phyloP scores from a whole-genome alignment of 768 basidiomycete species.

The Trametes punicea region DNA sequence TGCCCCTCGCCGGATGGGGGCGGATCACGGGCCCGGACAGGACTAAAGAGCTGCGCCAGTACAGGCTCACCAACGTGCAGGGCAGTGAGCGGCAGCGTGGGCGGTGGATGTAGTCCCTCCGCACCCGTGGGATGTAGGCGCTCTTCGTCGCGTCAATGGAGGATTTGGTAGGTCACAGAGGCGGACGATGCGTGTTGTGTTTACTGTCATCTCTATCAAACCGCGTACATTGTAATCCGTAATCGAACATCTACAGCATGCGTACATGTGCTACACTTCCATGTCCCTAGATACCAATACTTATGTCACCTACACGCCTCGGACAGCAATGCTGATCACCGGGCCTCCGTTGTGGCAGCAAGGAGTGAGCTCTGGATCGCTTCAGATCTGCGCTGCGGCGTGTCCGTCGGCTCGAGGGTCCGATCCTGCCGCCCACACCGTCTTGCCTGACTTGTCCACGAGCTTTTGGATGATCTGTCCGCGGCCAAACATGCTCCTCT shows the following conservation, averaged over 20 bases:
- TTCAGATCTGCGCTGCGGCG: conserved; percentile 78
- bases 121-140: too few species aligned
- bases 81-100: conserved; percentile 32
- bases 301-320: background rate
- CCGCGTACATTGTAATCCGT: background rate
- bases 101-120: conserved; percentile 21
- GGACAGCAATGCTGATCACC: too few species aligned
- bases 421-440: conserved; percentile 95
- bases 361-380: too few species aligned
- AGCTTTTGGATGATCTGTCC: conserved; percentile 90
- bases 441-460: conserved; percentile 56
- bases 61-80: conserved; percentile 52
- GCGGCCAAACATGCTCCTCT: conserved; percentile 67
- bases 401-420: conserved; percentile 89
- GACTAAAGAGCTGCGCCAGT: conserved; percentile 81
- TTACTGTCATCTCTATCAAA: background rate
- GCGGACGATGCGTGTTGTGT: background rate
- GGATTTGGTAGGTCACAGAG: too few species aligned
- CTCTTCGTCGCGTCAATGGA: too few species aligned
- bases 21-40: conserved; percentile 73
- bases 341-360: too few species aligned
- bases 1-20: conserved; percentile 93
- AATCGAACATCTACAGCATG: background rate
- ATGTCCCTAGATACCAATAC: background rate
- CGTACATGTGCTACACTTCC: too few species aligned